Percentiles rank a stretch among this genome's conserved stretches.
Evolutionary conservation across 1,284 basidiomycete genomes (phyloP).

Genomic region (Austropuccinia psidii): DNA sequence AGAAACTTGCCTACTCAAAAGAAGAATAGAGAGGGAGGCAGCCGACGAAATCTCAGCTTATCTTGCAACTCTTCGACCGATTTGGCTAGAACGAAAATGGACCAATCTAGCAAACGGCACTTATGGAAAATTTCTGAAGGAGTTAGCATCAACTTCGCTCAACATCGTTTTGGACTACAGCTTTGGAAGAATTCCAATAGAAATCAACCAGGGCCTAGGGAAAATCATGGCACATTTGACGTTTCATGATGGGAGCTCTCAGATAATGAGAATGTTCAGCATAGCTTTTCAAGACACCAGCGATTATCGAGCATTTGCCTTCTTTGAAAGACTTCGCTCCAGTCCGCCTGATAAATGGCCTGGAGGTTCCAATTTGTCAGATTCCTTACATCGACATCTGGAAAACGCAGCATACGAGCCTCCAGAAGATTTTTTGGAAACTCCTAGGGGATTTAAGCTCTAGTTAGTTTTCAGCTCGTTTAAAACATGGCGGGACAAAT

Average conservation of each 20-base stretch:
- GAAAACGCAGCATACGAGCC: too few relatives aligned
- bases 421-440: too few relatives aligned
- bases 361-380: too few relatives aligned
- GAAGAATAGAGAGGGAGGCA: neutral
- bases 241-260: neutral
- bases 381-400: too few relatives aligned
- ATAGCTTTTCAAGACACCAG: constrained; percentile 1
- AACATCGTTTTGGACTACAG: constrained; percentile 5
- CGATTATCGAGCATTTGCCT: constrained; percentile 2
- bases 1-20: neutral
- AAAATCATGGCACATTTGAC: constrained; percentile 1
- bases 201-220: neutral
- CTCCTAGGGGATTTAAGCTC: too few relatives aligned
- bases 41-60: neutral
- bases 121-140: neutral
- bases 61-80: neutral
- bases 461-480: too few relatives aligned
- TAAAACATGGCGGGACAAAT: too few relatives aligned
- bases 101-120: neutral
- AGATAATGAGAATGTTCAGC: neutral
- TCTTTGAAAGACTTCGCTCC: constrained; percentile 16
- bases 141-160: neutral
- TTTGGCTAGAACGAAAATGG: constrained; percentile 13
- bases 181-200: constrained; percentile 12
- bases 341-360: too few relatives aligned